phyloP scores from a whole-genome alignment of 345 rosid genomes.

The Corymbia maculata region DNA sequence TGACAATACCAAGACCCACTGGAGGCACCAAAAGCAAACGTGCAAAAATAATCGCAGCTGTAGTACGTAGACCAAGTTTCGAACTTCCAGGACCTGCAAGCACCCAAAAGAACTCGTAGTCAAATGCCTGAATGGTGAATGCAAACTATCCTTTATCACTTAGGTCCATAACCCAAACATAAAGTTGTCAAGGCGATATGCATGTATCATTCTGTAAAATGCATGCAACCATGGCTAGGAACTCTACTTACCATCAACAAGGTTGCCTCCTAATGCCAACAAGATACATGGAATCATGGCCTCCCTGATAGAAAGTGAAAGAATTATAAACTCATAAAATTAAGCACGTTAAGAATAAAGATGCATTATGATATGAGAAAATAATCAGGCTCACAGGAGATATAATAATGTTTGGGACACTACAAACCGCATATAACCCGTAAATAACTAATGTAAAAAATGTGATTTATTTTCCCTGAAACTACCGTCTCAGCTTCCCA shows the following conservation, averaged over 20 bases:
- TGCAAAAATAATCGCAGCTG: conserved; percentile 71
- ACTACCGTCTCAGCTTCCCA: neutral
- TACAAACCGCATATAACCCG: neutral
- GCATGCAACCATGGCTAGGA: neutral
- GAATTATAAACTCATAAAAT: neutral
- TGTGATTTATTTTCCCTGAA: neutral
- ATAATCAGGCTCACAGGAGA: neutral
- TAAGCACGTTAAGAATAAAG: neutral
- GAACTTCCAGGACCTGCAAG: conserved; percentile 93
- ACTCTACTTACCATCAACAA: conserved; percentile 61
- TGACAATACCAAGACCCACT: conserved; percentile 83
- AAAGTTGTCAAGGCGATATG: neutral
- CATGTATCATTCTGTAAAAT: neutral
- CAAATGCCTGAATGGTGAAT: neutral
- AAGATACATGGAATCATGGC: conserved; percentile 98
- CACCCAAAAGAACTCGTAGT: neutral
- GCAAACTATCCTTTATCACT: neutral
- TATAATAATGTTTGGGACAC: neutral
- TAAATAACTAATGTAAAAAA: neutral
- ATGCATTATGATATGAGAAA: neutral
- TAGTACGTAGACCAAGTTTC: conserved; percentile 86
- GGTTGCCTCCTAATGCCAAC: conserved; percentile 95
- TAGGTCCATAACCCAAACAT: neutral
- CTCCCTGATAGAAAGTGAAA: conserved; percentile 39
- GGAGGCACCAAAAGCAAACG: conserved; percentile 87